These are phyloP conservation scores for Sugiyamaella sp. DNA, from an alignment of 1,139 yeast species.

Conservation along the genomic window DNA sequence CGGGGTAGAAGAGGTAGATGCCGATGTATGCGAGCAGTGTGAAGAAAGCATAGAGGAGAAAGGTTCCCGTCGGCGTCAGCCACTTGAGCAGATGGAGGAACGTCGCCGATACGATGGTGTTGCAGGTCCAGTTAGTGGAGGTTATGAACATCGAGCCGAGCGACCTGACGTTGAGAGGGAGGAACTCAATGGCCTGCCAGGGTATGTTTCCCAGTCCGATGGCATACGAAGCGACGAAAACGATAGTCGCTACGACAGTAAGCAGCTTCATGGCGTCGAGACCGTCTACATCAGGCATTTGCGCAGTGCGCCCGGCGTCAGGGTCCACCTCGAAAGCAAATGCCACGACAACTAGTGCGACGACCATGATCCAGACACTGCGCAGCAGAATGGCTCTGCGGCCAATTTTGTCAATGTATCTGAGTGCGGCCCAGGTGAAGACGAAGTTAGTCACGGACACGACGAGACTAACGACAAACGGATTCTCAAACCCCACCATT, in stretches of 20 bases:
- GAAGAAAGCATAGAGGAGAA: slow-evolving; percentile 45
- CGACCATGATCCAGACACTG: slow-evolving; percentile 52
- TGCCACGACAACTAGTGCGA: slow-evolving; percentile 40
- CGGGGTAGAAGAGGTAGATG: slow-evolving; percentile 50
- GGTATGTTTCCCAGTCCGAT: slow-evolving; percentile 53
- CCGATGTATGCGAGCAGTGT: slow-evolving; percentile 49
- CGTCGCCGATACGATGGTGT: slow-evolving; percentile 46
- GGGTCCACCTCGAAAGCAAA: slow-evolving; percentile 27
- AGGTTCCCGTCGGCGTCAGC: slow-evolving; percentile 44
- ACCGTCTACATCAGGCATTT: background rate
- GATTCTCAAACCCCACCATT: slow-evolving; percentile 59
- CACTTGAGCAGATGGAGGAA: slow-evolving; percentile 45
- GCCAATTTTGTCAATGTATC: slow-evolving; percentile 61
- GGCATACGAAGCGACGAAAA: slow-evolving; percentile 52
- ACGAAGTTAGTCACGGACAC: slow-evolving; percentile 68
- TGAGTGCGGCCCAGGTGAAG: slow-evolving; percentile 64
- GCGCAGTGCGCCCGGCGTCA: no score
- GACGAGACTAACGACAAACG: slow-evolving; percentile 65
- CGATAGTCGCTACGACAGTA: slow-evolving; percentile 42
- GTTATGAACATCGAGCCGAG: slow-evolving; percentile 51
- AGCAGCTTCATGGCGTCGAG: background rate
- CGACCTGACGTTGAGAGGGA: slow-evolving; percentile 50
- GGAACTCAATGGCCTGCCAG: slow-evolving; percentile 52
- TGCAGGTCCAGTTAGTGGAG: slow-evolving; percentile 51
- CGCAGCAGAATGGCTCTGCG: slow-evolving; percentile 60